These are phyloP conservation scores for Wakefieldia striispora DNA, from an alignment of 768 basidiomycete genomes.

Conservation along the genomic window DNA sequence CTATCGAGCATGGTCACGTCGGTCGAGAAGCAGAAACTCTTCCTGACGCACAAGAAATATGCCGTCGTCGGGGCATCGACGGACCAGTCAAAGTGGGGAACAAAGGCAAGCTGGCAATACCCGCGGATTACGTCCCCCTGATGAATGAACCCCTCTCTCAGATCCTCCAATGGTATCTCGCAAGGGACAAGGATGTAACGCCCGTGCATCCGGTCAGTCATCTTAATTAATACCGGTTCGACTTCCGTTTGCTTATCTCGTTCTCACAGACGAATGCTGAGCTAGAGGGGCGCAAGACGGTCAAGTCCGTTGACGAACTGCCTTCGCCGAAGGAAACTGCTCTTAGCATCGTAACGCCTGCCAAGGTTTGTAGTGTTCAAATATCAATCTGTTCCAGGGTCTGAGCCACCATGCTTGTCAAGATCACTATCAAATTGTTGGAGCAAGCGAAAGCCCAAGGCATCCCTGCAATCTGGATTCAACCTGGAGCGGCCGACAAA, in stretches of 20 bases:
- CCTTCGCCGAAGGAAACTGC: conserved; percentile 62
- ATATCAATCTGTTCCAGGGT: not conserved
- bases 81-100: conserved; percentile 75
- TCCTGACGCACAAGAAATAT: conserved; percentile 60
- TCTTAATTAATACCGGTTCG: not conserved
- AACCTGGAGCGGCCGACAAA: conserved; percentile 81
- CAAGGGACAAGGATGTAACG: conserved; percentile 54
- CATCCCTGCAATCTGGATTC: conserved; percentile 84
- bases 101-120: conserved; percentile 46
- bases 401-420: not conserved
- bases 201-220: conserved; percentile 71
- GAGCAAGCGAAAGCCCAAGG: conserved; percentile 64
- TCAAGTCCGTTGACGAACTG: conserved; percentile 56
- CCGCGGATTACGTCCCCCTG: not conserved
- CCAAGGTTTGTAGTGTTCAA: conserved; percentile 45
- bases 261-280: conserved; percentile 61
- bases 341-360: conserved; percentile 76
- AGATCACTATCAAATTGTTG: conserved; percentile 72
- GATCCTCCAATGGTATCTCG: conserved; percentile 79
- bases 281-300: conserved; percentile 61
- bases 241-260: not conserved
- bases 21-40: conserved; percentile 48
- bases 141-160: conserved; percentile 24
- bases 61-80: conserved; percentile 86
- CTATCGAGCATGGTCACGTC: conserved; percentile 24